Conservation (phyloP, 1,284 basidiomycete species). For the Tilletia caries region DNA sequence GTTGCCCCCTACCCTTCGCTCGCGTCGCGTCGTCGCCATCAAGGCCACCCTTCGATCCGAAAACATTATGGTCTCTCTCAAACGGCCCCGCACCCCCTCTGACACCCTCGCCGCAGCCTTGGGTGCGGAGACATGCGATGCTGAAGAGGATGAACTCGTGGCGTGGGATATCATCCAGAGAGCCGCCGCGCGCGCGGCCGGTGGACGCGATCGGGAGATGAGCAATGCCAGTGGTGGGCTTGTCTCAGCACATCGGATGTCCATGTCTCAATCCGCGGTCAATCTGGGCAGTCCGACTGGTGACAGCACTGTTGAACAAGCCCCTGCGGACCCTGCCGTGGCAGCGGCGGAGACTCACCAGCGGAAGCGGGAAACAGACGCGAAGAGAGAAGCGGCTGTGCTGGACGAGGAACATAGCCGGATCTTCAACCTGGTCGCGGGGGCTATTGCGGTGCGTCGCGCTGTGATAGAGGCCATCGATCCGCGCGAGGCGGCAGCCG, state of each 20-base stretch:
- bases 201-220: constrained; percentile 23
- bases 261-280: constrained; percentile 4
- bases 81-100: constrained; percentile 24
- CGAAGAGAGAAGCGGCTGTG: constrained; percentile 21
- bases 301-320: not conserved
- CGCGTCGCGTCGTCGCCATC: constrained; percentile 21
- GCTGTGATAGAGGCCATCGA: constrained; percentile 15
- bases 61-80: constrained; percentile 28
- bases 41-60: constrained; percentile 31
- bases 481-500: not conserved
- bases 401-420: constrained; percentile 35
- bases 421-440: constrained; percentile 29
- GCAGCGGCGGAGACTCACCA: not conserved
- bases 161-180: constrained; percentile 10
- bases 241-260: constrained; percentile 7
- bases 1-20: constrained; percentile 24
- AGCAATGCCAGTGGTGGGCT: constrained; percentile 22
- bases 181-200: not conserved
- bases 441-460: not conserved
- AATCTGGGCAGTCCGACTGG: not conserved
- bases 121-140: constrained; percentile 21
- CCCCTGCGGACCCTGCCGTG: constrained; percentile 7
- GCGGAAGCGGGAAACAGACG: constrained; percentile 4
- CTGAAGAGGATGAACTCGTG: constrained; percentile 18
- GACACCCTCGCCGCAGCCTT: constrained; percentile 31